phyloP scores from a whole-genome alignment of 148 eudicot genomes.

The Spergularia bocconei region DNA sequence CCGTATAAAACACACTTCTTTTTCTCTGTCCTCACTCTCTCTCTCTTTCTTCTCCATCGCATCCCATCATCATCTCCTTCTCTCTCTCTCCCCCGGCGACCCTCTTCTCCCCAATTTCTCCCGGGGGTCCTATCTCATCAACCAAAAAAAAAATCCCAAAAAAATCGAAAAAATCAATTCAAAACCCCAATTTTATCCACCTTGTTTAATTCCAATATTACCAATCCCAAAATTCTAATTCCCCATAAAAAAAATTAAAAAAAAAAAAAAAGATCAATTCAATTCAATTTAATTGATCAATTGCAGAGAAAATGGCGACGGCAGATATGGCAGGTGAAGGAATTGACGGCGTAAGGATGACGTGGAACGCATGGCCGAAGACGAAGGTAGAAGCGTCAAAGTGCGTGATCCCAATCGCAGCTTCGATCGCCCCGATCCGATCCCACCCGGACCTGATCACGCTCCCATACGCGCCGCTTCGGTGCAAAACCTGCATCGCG shows the following conservation, averaged over 20 bases:
- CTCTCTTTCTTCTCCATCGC: background rate
- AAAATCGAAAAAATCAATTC: background rate
- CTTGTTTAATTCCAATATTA: background rate
- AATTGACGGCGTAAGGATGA: conserved; percentile 78
- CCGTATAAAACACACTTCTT: too few species aligned
- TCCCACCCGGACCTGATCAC: conserved; percentile 49
- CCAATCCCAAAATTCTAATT: too few species aligned
- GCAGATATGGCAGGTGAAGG: conserved; percentile 75
- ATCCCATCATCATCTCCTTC: background rate
- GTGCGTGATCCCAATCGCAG: conserved; percentile 88
- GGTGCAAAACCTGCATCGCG: conserved; percentile 69
- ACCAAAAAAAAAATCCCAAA: background rate
- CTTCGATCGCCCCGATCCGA: conserved; percentile 73
- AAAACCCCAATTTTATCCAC: background rate
- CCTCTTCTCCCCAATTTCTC: conserved; percentile 34
- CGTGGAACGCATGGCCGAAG: conserved; percentile 89
- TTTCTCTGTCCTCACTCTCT: too few species aligned
- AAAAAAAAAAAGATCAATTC: background rate
- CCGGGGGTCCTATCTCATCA: conserved; percentile 23
- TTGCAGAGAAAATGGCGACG: conserved; percentile 30
- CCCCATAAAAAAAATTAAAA: background rate
- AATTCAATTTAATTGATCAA: conserved; percentile 13
- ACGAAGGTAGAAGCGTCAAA: conserved; percentile 82
- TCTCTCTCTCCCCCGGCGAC: conserved; percentile 14
- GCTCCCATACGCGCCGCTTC: conserved; percentile 73